phyloP scores from a whole-genome alignment of 2,329 filamentous ascomycete species.

The Fusarium illudens region DNA sequence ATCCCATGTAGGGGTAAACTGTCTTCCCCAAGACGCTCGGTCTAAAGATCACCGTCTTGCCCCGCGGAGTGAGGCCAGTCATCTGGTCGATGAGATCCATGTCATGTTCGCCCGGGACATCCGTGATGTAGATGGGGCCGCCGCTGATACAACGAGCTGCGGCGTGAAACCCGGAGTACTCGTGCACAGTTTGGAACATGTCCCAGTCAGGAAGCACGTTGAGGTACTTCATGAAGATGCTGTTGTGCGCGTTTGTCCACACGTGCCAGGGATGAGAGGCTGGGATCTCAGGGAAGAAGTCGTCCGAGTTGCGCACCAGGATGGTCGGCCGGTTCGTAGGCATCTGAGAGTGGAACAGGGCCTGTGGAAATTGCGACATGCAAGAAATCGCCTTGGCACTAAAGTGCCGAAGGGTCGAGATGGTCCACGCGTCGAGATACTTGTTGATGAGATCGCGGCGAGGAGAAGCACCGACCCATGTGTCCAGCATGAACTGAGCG shows the following conservation, averaged over 20 bases:
- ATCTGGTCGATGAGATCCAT: conserved; percentile 79
- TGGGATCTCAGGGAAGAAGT: conserved; percentile 88
- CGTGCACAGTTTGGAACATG: conserved; percentile 72
- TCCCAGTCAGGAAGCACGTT: conserved; percentile 88
- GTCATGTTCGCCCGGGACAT: conserved; percentile 84
- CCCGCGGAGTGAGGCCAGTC: conserved; percentile 75
- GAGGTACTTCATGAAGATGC: conserved; percentile 81
- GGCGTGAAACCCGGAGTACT: conserved; percentile 84
- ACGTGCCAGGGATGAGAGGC: conserved; percentile 93
- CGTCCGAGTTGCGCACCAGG: conserved; percentile 84
- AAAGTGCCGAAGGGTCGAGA: conserved; percentile 81
- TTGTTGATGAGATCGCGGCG: conserved; percentile 75
- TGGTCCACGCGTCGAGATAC: conserved; percentile 88
- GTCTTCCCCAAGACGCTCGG: conserved; percentile 78
- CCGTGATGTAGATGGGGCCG: conserved; percentile 94
- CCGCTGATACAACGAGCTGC: conserved; percentile 90
- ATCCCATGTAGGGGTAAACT: conserved; percentile 77
- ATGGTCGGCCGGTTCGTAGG: conserved; percentile 78
- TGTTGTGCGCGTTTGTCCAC: conserved; percentile 92
- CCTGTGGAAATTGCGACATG: conserved; percentile 91
- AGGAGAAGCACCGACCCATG: conserved; percentile 71
- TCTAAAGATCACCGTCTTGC: conserved; percentile 81
- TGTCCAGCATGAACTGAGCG: conserved; percentile 88
- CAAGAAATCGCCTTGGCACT: conserved; percentile 83
- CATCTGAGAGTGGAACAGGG: conserved; percentile 85